Base-by-base conservation (phyloP, 352 stramenopile species). In the Aphanomyces euteiches region DNA sequence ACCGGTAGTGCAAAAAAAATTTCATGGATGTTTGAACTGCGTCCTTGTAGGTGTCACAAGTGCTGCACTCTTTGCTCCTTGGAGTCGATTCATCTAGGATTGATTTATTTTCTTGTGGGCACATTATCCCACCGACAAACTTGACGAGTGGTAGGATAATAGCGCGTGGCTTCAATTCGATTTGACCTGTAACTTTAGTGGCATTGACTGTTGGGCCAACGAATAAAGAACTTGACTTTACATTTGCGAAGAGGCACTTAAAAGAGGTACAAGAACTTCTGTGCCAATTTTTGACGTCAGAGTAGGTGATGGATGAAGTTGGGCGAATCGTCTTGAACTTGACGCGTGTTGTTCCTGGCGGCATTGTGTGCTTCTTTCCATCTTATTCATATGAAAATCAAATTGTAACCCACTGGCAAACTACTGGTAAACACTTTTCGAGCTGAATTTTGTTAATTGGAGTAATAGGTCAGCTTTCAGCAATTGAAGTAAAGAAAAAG, bases 281-380 rank as follows among this genome's bases (percentile, higher is more conserved):
- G 15, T 59, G 38, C 53, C 38, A 12, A 66, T 38, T 63, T 38
- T 38, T 88, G 37, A 78, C 67, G 37, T 28, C 28, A 28, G 28
- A 28, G 28, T 76, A 90, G 59, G 80, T 96, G 7, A 79, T 98
- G 38, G 88, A 98, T 64, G 97, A 99, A 59, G 88, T 99, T n/a
- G 95, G 94, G 3, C 83, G 83, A 5, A 85, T 97, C 19, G 69
- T 99, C 19, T 64, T 98, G 38, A 97, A 98, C 72, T 73, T 99
- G 3, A 84, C 80, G 21, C 85, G 81, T 13, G 78, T 96, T 17
- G 90, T 98, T 21, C 96, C 96, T 4, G 82, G 89, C 41, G 98
- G 98, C 12, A 73, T 99, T 34, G 97, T 99, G 7, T 94, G 99
- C 2, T 99, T 99, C 77, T 90, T 99, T 58, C 89, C 97, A 34